A percentile compares a stretch with the other conserved stretches of the same genome.
These are phyloP conservation scores for Leccinum subtestaceum DNA, from an alignment of 768 basidiomycete genomes.

Conservation along the genomic window DNA sequence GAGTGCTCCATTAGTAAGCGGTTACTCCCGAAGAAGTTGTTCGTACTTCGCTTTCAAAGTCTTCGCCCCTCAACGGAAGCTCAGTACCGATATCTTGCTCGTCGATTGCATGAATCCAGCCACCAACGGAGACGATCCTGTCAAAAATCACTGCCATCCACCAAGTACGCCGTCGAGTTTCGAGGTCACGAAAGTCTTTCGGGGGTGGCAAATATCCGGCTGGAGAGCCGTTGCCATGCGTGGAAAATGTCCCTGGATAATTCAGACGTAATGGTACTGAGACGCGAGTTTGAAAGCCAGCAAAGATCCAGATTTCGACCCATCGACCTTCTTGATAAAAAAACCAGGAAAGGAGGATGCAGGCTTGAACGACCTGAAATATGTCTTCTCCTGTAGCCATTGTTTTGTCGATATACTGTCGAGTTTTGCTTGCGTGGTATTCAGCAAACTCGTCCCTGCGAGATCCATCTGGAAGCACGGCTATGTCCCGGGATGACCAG, in stretches of 20 bases:
- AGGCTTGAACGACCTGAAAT: slow-evolving; percentile 84
- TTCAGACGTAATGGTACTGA: slow-evolving; percentile 80
- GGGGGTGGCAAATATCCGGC: slow-evolving; percentile 81
- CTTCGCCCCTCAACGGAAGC: slow-evolving; percentile 68
- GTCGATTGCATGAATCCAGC: slow-evolving; percentile 84
- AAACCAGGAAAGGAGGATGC: slow-evolving; percentile 84
- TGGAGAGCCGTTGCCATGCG: slow-evolving; percentile 63
- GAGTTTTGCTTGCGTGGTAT: slow-evolving; percentile 83
- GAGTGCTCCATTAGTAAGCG: slow-evolving; percentile 12
- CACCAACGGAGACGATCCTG: slow-evolving; percentile 75
- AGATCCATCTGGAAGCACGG: slow-evolving; percentile 68
- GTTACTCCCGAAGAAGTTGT: slow-evolving; percentile 1
- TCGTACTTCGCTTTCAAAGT: slow-evolving; percentile 74
- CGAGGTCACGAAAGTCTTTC: slow-evolving; percentile 69
- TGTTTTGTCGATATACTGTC: slow-evolving; percentile 82
- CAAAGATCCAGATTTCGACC: slow-evolving; percentile 93
- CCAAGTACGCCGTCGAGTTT: slow-evolving; percentile 80
- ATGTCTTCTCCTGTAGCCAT: slow-evolving; percentile 90
- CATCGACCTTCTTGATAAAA: slow-evolving; percentile 87
- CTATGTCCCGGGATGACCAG: slow-evolving; percentile 70
- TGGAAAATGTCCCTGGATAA: slow-evolving; percentile 80
- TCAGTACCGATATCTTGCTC: slow-evolving; percentile 85
- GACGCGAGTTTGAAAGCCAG: slow-evolving; percentile 79
- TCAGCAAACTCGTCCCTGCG: slow-evolving; percentile 85
- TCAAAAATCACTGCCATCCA: slow-evolving; percentile 91